Evolutionary conservation across 129 eudicot species (phyloP).

Genomic region (Lactuca sativa): DNA sequence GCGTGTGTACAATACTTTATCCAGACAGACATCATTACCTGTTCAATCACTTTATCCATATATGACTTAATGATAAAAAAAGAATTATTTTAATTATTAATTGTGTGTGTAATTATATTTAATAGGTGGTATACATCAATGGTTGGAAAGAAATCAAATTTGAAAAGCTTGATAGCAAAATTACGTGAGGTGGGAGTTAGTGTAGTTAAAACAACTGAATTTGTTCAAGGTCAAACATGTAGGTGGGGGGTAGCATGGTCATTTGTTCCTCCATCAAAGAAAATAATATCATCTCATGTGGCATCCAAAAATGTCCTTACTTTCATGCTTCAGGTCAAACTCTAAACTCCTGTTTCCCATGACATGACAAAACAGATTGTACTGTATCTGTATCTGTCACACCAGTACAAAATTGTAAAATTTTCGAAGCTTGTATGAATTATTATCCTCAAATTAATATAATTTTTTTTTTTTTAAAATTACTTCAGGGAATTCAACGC

Average conservation of each 20-base stretch:
- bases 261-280: slow-evolving; percentile 67
- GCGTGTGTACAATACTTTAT: too few species aligned
- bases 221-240: slow-evolving; percentile 94
- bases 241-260: slow-evolving; percentile 99
- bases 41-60: too few species aligned
- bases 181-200: slow-evolving; percentile 77
- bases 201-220: slow-evolving; percentile 86
- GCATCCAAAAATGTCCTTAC: slow-evolving; percentile 46
- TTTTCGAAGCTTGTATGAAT: neutral
- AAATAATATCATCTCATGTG: slow-evolving; percentile 47
- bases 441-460: slow-evolving; percentile 7
- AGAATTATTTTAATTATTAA: neutral
- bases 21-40: too few species aligned
- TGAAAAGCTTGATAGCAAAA: slow-evolving; percentile 57
- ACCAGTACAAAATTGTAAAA: too few species aligned
- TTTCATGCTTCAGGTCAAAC: slow-evolving; percentile 75
- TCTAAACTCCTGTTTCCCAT: too few species aligned
- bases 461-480: neutral
- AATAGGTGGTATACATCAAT: slow-evolving; percentile 92
- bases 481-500: slow-evolving; percentile 80
- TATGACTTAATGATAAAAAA: too few species aligned
- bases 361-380: too few species aligned
- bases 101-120: neutral
- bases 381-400: too few species aligned
- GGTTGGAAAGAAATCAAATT: slow-evolving; percentile 87